Percentiles rank a stretch among this genome's conserved stretches.
Evolutionary conservation across 176 grass and related monocot species (phyloP).

Genomic region (Microstegium vimineum): DNA sequence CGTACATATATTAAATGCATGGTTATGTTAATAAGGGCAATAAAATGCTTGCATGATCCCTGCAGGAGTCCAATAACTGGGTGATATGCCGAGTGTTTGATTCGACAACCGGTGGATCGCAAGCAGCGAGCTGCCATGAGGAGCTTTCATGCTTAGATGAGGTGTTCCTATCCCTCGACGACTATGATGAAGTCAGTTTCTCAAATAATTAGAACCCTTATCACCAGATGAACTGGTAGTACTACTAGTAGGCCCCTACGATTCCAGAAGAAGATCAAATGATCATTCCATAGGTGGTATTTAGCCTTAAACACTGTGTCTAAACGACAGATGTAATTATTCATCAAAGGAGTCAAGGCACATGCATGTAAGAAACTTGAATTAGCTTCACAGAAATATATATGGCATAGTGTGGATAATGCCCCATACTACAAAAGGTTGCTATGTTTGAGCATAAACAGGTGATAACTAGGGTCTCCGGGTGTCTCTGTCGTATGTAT

Average conservation of each 20-base stretch:
- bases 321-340: constrained; percentile 34
- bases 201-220: constrained; percentile 44
- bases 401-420: background rate
- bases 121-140: constrained; percentile 49
- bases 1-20: background rate
- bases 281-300: constrained; percentile 13
- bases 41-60: constrained; percentile 22
- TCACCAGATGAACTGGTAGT: background rate
- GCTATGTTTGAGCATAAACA: constrained; percentile 6
- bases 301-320: constrained; percentile 8
- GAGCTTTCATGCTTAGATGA: constrained; percentile 97
- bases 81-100: constrained; percentile 78
- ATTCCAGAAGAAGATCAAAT: constrained; percentile 24
- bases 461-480: background rate
- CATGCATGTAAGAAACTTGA: constrained; percentile 18
- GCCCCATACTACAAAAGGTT: background rate
- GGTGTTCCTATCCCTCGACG: constrained; percentile 94
- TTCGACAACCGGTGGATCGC: constrained; percentile 42
- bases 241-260: background rate
- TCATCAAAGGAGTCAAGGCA: constrained; percentile 12
- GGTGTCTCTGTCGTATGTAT: background rate
- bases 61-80: constrained; percentile 75
- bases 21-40: background rate
- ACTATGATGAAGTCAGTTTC: constrained; percentile 95
- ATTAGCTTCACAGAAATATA: background rate